Base-by-base conservation (phyloP, 2,329 filamentous ascomycete genomes). In the Cordyceps fumosorosea region DNA sequence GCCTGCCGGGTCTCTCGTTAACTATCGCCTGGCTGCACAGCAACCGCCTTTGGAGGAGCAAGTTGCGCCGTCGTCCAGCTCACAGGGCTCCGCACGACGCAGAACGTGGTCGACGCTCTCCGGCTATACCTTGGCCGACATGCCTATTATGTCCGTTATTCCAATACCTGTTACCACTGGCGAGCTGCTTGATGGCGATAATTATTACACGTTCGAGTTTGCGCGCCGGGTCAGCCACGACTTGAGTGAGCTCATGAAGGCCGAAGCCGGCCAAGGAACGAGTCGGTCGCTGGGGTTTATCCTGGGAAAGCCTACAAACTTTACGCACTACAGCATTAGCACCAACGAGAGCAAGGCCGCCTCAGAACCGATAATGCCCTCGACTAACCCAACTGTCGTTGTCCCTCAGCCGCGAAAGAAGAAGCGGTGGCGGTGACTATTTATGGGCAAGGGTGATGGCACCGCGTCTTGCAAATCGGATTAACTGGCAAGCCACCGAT, bases 131-230 rank as follows among this genome's bases (percentile, higher is more conserved):
- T 67, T 75, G 37, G 67, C 72, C 44, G 69, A 72, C 34, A 67
- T 71, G 8, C 69, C 70, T 26, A 62, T 72, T 22, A 62, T 75
- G 1, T 72, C 73, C 50, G 65, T 71, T n/a, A 67, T 75, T 10
- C 64, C 72, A 0, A 65, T 75, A 0, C 73, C 73, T 10, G 65
- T 75, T 2, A 63, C 67, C 22, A 65, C 71, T 1, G 63, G 51
- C 55, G 73, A 75, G 63, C 64, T 75, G 10, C 66, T 68, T 4
- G 71, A 74, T 50, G 73, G 73, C 22, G 67, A 67, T 11, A 67
- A 71, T 34, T 73, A 70, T 37, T 75, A 75, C 63, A 67, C 70
- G 1, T 69, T 69, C 24, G 66, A 66, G 26, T 69, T 70, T 44
- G 69, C 72, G 1, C 67, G 67, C 2, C 68, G 69, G 16, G 67